Evolutionary conservation across 169 alveolate species (phyloP).

Genomic region (Plasmodium ovale): DNA sequence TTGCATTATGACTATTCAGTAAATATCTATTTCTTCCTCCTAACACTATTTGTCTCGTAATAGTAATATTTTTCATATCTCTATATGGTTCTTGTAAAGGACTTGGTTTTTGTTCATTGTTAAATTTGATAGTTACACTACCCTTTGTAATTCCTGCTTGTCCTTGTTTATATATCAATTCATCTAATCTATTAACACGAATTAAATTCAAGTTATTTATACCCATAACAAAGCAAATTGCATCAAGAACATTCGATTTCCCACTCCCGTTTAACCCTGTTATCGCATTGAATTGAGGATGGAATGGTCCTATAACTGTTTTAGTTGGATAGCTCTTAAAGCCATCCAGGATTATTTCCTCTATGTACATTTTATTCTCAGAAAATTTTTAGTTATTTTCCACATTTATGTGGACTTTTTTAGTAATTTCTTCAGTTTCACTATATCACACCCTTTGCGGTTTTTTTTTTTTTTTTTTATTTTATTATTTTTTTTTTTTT

Average conservation of each 20-base stretch:
- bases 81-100: slow-evolving; percentile 90
- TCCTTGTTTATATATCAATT: slow-evolving; percentile 98
- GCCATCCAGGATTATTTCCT: slow-evolving; percentile 96
- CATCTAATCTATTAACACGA: slow-evolving; percentile 96
- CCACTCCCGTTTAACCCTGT: slow-evolving; percentile 99
- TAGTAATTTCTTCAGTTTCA: too few species aligned
- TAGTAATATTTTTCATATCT: slow-evolving; percentile 90
- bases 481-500: too few species aligned
- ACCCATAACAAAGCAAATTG: slow-evolving; percentile 98
- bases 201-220: slow-evolving; percentile 90
- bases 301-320: slow-evolving; percentile 94
- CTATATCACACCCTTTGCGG: too few species aligned
- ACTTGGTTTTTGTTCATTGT: slow-evolving; percentile 89
- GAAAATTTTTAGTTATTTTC: too few species aligned
- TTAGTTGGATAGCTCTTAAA: slow-evolving; percentile 96
- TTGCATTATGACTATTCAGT: slow-evolving; percentile 95
- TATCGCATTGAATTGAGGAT: slow-evolving; percentile 98
- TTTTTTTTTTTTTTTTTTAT: too few species aligned
- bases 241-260: slow-evolving; percentile 98
- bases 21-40: slow-evolving; percentile 97
- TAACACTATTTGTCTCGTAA: slow-evolving; percentile 93
- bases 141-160: slow-evolving; percentile 99
- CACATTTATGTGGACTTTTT: too few species aligned
- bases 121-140: slow-evolving; percentile 96
- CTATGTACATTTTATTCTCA: slow-evolving; percentile 94